Conservation (phyloP, 1,284 basidiomycete species). For the Entoloma clypeatum region DNA sequence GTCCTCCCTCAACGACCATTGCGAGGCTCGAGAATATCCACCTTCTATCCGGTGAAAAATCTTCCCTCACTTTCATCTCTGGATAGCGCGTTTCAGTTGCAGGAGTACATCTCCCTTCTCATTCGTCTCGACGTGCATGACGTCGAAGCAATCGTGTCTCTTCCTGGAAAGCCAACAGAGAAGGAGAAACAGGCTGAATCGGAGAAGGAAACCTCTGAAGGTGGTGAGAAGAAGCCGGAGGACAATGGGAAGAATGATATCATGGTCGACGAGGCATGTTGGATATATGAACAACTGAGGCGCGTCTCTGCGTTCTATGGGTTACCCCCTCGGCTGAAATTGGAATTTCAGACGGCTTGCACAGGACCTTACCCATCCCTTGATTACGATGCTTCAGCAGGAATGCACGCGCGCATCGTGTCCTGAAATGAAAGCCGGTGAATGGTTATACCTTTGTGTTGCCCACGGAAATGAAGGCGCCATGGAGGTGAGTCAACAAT, state of each 20-base stretch:
- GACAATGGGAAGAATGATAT: constrained; percentile 47
- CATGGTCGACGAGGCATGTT: constrained; percentile 77
- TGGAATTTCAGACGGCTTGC: constrained; percentile 70
- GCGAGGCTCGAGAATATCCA: constrained; percentile 70
- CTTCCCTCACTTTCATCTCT: constrained; percentile 66
- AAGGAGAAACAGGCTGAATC: constrained; percentile 36
- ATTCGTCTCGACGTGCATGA: constrained; percentile 86
- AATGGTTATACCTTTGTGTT: constrained; percentile 96
- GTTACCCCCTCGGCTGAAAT: not conserved
- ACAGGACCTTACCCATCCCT: constrained; percentile 86
- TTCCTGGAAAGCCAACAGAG: constrained; percentile 53
- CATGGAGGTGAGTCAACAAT: constrained; percentile 56
- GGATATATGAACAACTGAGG: constrained; percentile 95
- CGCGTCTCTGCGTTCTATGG: constrained; percentile 32
- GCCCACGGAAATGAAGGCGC: constrained; percentile 80
- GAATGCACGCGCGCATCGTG: constrained; percentile 83
- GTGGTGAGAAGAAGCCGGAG: constrained; percentile 28
- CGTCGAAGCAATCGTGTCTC: constrained; percentile 74
- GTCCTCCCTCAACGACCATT: constrained; percentile 56
- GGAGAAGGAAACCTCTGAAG: constrained; percentile 25
- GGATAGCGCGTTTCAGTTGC: constrained; percentile 90
- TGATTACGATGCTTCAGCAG: constrained; percentile 82
- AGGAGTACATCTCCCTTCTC: constrained; percentile 90
- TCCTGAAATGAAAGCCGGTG: constrained; percentile 95
- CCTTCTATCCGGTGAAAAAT: constrained; percentile 70